These are phyloP conservation scores for Trametes elegans DNA, from an alignment of 768 basidiomycete species.

Conservation along the genomic window DNA sequence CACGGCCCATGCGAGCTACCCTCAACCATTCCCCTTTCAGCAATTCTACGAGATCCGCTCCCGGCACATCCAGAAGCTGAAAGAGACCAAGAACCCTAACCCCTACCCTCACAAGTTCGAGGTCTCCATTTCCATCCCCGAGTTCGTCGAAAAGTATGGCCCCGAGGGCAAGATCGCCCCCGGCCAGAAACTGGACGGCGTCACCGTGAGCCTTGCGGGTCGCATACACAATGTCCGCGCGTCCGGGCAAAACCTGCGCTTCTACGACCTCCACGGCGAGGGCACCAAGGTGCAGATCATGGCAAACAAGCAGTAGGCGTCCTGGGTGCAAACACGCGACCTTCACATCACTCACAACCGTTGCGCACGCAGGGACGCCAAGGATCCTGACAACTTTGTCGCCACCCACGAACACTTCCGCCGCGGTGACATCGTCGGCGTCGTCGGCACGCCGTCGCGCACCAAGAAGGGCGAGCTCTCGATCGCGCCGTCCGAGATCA, in stretches of 20 bases:
- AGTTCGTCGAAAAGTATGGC: conserved; percentile 75
- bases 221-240: conserved; percentile 88
- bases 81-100: conserved; percentile 81
- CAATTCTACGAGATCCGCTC: conserved; percentile 97
- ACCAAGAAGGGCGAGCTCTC: conserved; percentile 96
- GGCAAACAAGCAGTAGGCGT: conserved; percentile 77
- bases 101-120: conserved; percentile 99
- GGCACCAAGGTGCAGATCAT: conserved; percentile 94
- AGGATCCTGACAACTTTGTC: conserved; percentile 62
- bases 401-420: conserved; percentile 82
- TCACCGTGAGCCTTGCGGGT: conserved; percentile 73
- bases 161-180: conserved; percentile 64
- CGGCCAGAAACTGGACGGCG: conserved; percentile 62
- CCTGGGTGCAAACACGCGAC: not conserved
- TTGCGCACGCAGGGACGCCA: conserved; percentile 50
- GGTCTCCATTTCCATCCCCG: conserved; percentile 71
- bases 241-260: conserved; percentile 79
- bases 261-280: conserved; percentile 94
- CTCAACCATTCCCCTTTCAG: conserved; percentile 40
- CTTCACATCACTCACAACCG: not conserved
- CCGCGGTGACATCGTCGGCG: conserved; percentile 95
- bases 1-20: not conserved
- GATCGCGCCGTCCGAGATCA: conserved; percentile 76
- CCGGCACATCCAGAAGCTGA: conserved; percentile 81
- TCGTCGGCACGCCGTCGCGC: conserved; percentile 83